phyloP scores from a whole-genome alignment of 148 eudicot species.

The Agrostemma githago region DNA sequence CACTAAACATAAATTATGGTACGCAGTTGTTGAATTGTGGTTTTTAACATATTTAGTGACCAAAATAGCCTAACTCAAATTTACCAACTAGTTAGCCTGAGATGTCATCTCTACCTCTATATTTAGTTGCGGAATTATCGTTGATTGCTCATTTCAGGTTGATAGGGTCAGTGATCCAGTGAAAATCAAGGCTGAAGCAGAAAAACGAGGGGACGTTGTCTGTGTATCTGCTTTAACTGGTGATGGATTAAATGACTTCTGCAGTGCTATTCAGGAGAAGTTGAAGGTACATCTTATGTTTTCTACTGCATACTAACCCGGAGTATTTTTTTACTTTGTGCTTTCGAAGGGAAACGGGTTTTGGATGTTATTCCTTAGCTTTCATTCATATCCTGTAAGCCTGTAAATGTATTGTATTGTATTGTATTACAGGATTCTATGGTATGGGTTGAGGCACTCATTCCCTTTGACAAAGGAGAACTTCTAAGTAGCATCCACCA shows the following conservation, averaged over 20 bases:
- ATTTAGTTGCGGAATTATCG: neutral
- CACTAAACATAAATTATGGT: neutral
- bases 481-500: too few species aligned
- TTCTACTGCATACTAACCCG: neutral
- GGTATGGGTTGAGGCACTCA: constrained; percentile 88
- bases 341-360: too few species aligned
- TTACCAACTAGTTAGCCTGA: neutral
- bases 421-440: constrained; percentile 57
- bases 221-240: constrained; percentile 90
- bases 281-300: too few species aligned
- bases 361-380: neutral
- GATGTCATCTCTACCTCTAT: neutral
- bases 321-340: too few species aligned
- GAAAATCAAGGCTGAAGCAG: constrained; percentile 55
- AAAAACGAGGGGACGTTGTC: constrained; percentile 49
- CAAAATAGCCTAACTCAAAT: neutral
- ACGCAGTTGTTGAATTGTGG: neutral
- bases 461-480: too few species aligned
- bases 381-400: too few species aligned
- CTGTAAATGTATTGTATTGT: too few species aligned
- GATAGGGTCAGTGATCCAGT: constrained; percentile 41
- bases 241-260: constrained; percentile 77
- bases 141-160: constrained; percentile 5
- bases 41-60: neutral
- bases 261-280: constrained; percentile 11